Base-by-base conservation (phyloP, 176 grass and related monocot genomes). In the Ananas comosus region DNA sequence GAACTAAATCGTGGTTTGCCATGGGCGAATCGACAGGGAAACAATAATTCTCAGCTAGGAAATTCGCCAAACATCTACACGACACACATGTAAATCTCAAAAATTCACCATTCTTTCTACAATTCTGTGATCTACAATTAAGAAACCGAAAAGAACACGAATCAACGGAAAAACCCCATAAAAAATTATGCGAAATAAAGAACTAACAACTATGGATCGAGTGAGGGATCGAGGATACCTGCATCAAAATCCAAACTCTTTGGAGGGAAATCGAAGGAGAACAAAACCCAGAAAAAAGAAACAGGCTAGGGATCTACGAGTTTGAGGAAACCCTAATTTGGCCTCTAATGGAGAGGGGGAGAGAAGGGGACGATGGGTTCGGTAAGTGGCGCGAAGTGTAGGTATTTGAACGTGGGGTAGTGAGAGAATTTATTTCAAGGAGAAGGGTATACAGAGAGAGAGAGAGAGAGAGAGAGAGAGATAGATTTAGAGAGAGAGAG, bases 1-100 rank as follows among this genome's bases (percentile, higher is more conserved):
- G 89, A 23, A 83, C 87, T 74, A 99, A 80, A 69, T 97, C 89
- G 54, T 93, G 89, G 77, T 80, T 90, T 8, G 94, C 87, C 94
- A 99, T 99, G 64, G 53, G 13, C 64, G 68, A 74, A 77, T 75
- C 19, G 9, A 64, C 66, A 17, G 65, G 53, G 24, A 58, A 48
- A 51, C 67, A 18, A 28, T 54, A 16, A 53, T 66, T 75, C 49
- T 50, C 50, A 51, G 52, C 63, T 78, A 33, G 51, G 50, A 61
- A 22, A 7, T 19, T 61, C 56, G 4, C 56, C 56, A 22, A 22
- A 22, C 17, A 19, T 72, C 77, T 79, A 58, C 10, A 79, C 70
- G 18, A 66, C 22, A n/a, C 48, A 21, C 51, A 19, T 9, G 33
- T 25, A 61, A 61, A 61, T 19, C 9, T 10, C 9, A 61, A 18